phyloP scores from a whole-genome alignment of 2,329 filamentous ascomycete species.

The Akanthomyces muscarius region DNA sequence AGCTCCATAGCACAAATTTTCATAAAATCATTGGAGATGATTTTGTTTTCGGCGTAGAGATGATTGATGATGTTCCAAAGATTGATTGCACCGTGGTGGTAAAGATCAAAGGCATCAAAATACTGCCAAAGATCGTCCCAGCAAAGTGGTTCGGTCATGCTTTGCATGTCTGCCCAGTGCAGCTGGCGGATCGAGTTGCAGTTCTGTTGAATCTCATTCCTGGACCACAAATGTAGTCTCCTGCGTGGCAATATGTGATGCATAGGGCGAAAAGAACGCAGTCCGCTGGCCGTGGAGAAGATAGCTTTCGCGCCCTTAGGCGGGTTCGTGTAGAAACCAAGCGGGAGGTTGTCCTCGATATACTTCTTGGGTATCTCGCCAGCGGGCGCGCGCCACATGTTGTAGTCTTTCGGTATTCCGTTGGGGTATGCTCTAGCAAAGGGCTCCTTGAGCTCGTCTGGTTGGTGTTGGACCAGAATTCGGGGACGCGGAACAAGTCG shows the following conservation, averaged over 20 bases:
- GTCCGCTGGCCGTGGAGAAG: conserved; percentile 38
- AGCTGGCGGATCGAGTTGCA: conserved; percentile 37
- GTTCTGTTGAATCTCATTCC: conserved; percentile 34
- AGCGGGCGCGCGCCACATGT: conserved; percentile 27
- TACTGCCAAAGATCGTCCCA: conserved; percentile 44
- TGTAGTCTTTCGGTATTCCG: conserved; percentile 34
- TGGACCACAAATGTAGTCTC: conserved; percentile 36
- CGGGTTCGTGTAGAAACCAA: conserved; percentile 36
- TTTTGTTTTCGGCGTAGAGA: conserved; percentile 38
- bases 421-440: conserved; percentile 34
- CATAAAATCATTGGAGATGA: conserved; percentile 27
- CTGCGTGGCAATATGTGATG: conserved; percentile 27
- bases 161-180: conserved; percentile 34
- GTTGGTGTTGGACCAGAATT: conserved; percentile 24
- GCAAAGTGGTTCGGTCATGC: conserved; percentile 28
- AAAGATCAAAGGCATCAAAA: conserved; percentile 47
- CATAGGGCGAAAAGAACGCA: conserved; percentile 28
- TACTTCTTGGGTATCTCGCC: conserved; percentile 29
- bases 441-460: conserved; percentile 23
- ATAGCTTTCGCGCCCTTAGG: conserved; percentile 29
- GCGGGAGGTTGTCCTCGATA: conserved; percentile 33
- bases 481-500: conserved; percentile 7
- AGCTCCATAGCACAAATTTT: conserved; percentile 27
- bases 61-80: conserved; percentile 44
- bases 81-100: conserved; percentile 44